These are phyloP conservation scores for Lavandula angustifolia DNA, from an alignment of 257 asterid species.

Conservation along the genomic window DNA sequence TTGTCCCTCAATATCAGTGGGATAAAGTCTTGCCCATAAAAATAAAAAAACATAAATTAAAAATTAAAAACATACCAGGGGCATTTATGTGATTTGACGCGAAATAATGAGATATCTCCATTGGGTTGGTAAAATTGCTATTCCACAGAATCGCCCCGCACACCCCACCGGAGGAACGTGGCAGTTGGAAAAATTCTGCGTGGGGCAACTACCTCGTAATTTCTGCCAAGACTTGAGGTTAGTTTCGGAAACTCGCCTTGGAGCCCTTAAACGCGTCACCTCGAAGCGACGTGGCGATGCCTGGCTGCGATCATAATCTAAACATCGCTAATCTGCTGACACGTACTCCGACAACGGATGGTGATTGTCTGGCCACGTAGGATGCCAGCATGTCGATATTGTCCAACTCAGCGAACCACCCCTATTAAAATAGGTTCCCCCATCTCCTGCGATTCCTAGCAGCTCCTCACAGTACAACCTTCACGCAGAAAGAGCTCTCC, in stretches of 20 bases:
- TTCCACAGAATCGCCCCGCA: too few species aligned
- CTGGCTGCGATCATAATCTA: conserved; percentile 33
- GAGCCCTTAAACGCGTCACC: conserved; percentile 27
- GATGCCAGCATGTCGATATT: conserved; percentile 24
- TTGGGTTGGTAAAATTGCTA: conserved; percentile 32
- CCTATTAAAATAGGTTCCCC: conserved; percentile 31
- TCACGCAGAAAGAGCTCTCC: conserved; percentile 36
- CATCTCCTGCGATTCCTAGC: conserved; percentile 17
- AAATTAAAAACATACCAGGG: too few species aligned
- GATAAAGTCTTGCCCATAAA: too few species aligned
- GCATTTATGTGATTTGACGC: too few species aligned
- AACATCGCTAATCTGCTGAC: conserved; percentile 39
- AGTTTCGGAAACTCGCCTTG: conserved; percentile 25
- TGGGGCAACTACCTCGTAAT: conserved; percentile 34
- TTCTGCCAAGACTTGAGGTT: conserved; percentile 24
- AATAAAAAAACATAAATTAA: too few species aligned
- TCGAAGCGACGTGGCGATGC: conserved; percentile 53
- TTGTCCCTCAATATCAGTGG: too few species aligned
- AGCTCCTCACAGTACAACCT: conserved; percentile 29
- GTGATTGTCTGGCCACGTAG: conserved; percentile 39
- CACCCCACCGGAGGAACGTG: too few species aligned
- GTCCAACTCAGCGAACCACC: conserved; percentile 45
- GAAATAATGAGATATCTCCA: neutral
- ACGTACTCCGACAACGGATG: conserved; percentile 37
- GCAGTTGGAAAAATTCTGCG: conserved; percentile 35